Percentiles rank a stretch among this genome's conserved stretches.
phyloP scores from a whole-genome alignment of 2,329 filamentous ascomycete species.

The Aureobasidium sp. region DNA sequence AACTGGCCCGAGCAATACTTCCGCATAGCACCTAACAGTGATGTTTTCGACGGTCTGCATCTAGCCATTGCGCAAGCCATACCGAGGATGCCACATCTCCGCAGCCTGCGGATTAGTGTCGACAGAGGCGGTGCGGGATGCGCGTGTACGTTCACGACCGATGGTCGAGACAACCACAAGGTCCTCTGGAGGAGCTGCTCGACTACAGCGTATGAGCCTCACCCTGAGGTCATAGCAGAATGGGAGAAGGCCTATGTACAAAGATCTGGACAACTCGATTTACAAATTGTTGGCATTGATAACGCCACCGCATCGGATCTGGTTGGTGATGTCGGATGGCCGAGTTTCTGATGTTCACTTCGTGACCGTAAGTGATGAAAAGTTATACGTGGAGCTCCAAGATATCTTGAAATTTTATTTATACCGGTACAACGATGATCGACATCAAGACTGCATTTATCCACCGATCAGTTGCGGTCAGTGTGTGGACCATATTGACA shows the following conservation, averaged over 20 bases:
- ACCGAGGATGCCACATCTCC: not conserved
- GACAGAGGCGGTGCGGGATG: not conserved
- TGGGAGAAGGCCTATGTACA: not conserved
- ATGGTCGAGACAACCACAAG: not conserved
- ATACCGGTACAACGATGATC: too few species aligned
- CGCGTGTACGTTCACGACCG: not conserved
- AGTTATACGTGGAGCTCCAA: too few species aligned
- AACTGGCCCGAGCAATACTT: not conserved
- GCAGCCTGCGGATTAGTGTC: not conserved
- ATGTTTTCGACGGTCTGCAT: not conserved
- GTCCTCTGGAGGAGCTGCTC: not conserved
- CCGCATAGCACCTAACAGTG: not conserved
- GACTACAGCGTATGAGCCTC: not conserved
- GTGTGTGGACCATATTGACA: too few species aligned
- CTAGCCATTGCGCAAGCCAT: not conserved
- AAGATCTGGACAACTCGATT: not conserved
- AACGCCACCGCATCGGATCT: not conserved
- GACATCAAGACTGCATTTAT: too few species aligned
- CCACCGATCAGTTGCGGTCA: too few species aligned
- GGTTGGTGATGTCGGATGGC: not conserved
- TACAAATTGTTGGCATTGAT: not conserved
- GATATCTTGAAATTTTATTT: too few species aligned
- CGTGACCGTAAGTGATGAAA: too few species aligned
- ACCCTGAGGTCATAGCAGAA: not conserved
- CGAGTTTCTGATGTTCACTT: not conserved